Conservation (phyloP, 805 yeast genomes). For the Yarrowia phangngaensis region DNA sequence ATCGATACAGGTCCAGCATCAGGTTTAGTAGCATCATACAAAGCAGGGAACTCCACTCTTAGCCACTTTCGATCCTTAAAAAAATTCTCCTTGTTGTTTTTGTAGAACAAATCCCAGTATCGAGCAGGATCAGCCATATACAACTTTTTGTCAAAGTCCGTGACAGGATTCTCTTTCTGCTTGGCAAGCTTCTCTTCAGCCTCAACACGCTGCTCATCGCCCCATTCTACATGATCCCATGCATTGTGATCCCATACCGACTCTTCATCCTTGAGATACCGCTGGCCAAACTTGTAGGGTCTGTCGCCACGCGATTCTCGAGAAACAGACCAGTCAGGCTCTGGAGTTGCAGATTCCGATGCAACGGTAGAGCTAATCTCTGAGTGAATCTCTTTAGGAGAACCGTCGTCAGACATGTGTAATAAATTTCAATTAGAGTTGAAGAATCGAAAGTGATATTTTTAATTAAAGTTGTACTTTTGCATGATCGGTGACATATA, state of each 20-base stretch:
- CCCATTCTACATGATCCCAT: slow-evolving; percentile 98
- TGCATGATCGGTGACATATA: no score
- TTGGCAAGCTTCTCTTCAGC: slow-evolving; percentile 70
- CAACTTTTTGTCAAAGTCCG: slow-evolving; percentile 70
- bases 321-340: slow-evolving; percentile 21
- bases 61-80: slow-evolving; percentile 97
- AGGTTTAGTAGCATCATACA: slow-evolving; percentile 72
- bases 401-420: slow-evolving; percentile 11
- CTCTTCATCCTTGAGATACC: slow-evolving; percentile 66
- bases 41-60: slow-evolving; percentile 83
- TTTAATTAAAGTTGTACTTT: no score
- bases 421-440: no score
- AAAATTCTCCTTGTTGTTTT: slow-evolving; percentile 85
- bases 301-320: slow-evolving; percentile 46
- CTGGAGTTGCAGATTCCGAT: slow-evolving; percentile 8
- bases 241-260: slow-evolving; percentile 88
- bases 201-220: slow-evolving; percentile 73
- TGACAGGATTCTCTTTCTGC: slow-evolving; percentile 81
- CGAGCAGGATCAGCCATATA: slow-evolving; percentile 85
- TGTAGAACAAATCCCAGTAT: slow-evolving; percentile 93
- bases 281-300: slow-evolving; percentile 90
- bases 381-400: slow-evolving; percentile 14
- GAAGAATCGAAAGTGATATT: no score
- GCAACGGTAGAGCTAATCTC: background rate
- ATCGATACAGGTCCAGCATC: slow-evolving; percentile 69